Base-by-base conservation (phyloP, 176 grass and related monocot genomes). In the Bolboschoenus planiculmis region DNA sequence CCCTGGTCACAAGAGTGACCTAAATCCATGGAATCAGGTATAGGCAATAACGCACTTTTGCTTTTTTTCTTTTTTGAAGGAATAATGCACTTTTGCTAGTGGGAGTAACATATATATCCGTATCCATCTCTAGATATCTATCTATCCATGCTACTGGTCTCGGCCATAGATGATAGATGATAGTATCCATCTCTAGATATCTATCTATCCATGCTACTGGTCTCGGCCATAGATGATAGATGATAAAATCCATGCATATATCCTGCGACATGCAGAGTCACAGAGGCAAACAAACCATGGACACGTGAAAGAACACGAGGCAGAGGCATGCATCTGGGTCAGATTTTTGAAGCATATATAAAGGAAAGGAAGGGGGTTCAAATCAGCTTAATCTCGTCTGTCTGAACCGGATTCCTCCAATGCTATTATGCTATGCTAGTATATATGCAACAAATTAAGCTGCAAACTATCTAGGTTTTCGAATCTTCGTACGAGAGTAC, bases 241-340 rank as follows among this genome's bases (percentile, higher is more conserved):
- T n/a, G n/a, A n/a, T n/a, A n/a, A n/a, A n/a, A n/a, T n/a, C n/a
- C n/a, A n/a, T n/a, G n/a, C n/a, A n/a, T n/a, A n/a, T n/a, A 73
- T 73, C 40, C 4, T 73, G 23, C 39, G 68, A n/a, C n/a, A n/a
- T n/a, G n/a, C n/a, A n/a, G n/a, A n/a, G n/a, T n/a, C n/a, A 73
- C 68, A 73, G n/a, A 47, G 42, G 39, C n/a, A n/a, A n/a, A n/a
- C 23, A 74, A 74, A 74, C 68, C 68, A 74, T 46, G 10, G 68
- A 48, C 68, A 74, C 40, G 68, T 74, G 68, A 74, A 74, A 24
- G 39, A 47, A 74, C 42, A 74, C 42, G 40, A 74, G 68, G n/a
- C n/a, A n/a, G n/a, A n/a, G n/a, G n/a, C n/a, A n/a, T n/a, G 68
- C 68, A 74, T 74, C 68, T 74, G 68, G 23, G 68, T 27, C 40